Evolutionary conservation across 805 yeast genomes (phyloP), one percentile per base, ranked within the genome.

Genomic region (Tetrapisispora arboricola): DNA sequence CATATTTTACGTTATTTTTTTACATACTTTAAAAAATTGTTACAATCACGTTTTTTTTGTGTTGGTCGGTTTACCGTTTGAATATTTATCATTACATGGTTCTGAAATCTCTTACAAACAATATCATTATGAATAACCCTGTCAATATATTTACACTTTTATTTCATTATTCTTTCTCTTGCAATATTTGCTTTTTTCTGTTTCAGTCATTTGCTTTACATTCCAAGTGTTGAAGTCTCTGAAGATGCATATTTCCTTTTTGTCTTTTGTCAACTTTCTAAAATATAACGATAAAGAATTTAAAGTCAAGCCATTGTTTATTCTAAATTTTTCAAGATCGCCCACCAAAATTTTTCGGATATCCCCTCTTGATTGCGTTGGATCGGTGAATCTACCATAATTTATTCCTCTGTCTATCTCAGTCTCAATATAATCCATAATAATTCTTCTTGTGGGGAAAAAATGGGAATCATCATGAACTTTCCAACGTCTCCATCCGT

Each of bases 401-500:
- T 55, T 48, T 9, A 60, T 50, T 9, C 65, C 64, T 21, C 61
- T 48, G 27, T 58, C 61, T 29, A 56, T 48, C 45, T 62, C 66
- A 20, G 54, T 53, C 40, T 62, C 66, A 32, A 62, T 62, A 36
- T 61, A 62, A 41, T 62, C 65, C 48, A 62, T 61, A 13, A 62
- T 60, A n/a, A 61, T 57, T 40, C 64, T 51, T 40, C 66, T 52
- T 9, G 65, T 62, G 5, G 66, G 66, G 32, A 62, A 62, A 37
- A 62, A 62, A 47, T 62, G 66, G 1, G 66, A 62, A 44, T 62
- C 66, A 9, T 60, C 64, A 26, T 56, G 54, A 3, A 62, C 66
- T 43, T 62, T 62, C 66, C 66, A 62, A 13, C 64, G 51, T 38
- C 66, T 51, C 55, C 57, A 58, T 6, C 66, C 66, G 44, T 55